phyloP scores from a whole-genome alignment of 495 filamentous ascomycete genomes.

The Aeminium ludgeri region DNA sequence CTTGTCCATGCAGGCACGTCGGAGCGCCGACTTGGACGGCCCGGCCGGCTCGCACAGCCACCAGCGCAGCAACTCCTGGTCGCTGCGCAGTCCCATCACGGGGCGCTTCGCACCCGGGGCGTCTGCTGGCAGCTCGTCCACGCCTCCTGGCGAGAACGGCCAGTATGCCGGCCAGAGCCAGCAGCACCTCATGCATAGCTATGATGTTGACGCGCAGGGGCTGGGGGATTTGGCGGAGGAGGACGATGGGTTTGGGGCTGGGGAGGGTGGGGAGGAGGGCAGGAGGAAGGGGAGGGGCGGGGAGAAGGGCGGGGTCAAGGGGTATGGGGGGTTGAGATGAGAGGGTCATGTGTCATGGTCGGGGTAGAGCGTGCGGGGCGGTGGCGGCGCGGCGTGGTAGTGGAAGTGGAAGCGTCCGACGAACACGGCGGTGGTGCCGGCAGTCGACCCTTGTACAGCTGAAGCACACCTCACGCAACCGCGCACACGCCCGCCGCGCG shows the following conservation, averaged over 20 bases:
- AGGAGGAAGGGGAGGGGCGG: slow-evolving; percentile 7
- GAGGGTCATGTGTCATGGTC: no score
- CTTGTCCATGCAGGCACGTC: slow-evolving; percentile 75
- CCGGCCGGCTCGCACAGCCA: no score
- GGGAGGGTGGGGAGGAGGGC: no score
- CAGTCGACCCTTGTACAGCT: no score
- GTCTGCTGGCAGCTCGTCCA: slow-evolving; percentile 4
- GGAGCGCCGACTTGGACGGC: slow-evolving; percentile 50
- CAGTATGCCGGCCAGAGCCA: slow-evolving; percentile 40
- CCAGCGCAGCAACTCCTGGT: slow-evolving; percentile 36
- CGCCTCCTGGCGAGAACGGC: neutral
- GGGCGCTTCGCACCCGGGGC: slow-evolving; percentile 3
- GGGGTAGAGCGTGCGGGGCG: neutral
- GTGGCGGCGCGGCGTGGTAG: no score
- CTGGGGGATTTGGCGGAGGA: slow-evolving; percentile 55
- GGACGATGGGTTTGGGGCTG: no score
- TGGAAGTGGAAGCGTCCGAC: no score
- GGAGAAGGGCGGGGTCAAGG: no score
- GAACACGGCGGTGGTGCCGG: no score
- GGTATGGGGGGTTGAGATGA: no score
- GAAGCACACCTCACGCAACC: no score
- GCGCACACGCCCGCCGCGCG: no score
- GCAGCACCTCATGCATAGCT: slow-evolving; percentile 66
- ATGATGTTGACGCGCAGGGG: slow-evolving; percentile 34
- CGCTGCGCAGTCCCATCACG: slow-evolving; percentile 21